Percentiles rank a stretch among this genome's conserved stretches.
These are phyloP conservation scores for Verruconis gallopava DNA, from an alignment of 2,329 filamentous ascomycete species.

Conservation along the genomic window DNA sequence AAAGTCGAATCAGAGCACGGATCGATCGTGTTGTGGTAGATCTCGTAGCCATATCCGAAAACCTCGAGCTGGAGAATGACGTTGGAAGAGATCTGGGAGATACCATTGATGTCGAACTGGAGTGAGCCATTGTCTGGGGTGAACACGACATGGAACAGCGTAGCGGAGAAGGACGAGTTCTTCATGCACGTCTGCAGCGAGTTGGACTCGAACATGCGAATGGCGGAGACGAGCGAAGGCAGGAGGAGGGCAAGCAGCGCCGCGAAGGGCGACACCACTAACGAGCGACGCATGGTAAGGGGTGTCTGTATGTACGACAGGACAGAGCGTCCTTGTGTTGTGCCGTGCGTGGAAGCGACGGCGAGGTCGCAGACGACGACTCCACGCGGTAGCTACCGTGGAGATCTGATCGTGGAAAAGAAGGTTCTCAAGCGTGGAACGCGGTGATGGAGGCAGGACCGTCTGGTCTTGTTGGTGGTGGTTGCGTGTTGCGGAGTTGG, in stretches of 20 bases:
- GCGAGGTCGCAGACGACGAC: neutral
- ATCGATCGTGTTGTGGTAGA: conserved; percentile 54
- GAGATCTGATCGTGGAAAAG: no score
- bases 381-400: no score
- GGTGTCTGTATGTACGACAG: neutral
- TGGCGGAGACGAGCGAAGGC: conserved; percentile 32
- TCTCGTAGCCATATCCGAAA: conserved; percentile 69
- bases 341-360: neutral
- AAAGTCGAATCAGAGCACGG: conserved; percentile 55
- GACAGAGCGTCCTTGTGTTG: neutral
- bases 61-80: conserved; percentile 66
- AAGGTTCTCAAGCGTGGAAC: no score
- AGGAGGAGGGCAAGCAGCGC: conserved; percentile 15
- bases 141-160: conserved; percentile 74
- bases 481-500: neutral
- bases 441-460: neutral
- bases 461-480: neutral
- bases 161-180: conserved; percentile 78
- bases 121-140: conserved; percentile 63
- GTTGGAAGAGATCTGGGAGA: conserved; percentile 72
- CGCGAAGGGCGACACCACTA: conserved; percentile 9
- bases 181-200: conserved; percentile 77
- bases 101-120: conserved; percentile 62
- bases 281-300: conserved; percentile 11
- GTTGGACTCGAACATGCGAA: conserved; percentile 61